A percentile compares a stretch with the other conserved stretches of the same genome.
Evolutionary conservation across 495 filamentous ascomycete genomes (phyloP).

Genomic region (Podospora didyma): DNA sequence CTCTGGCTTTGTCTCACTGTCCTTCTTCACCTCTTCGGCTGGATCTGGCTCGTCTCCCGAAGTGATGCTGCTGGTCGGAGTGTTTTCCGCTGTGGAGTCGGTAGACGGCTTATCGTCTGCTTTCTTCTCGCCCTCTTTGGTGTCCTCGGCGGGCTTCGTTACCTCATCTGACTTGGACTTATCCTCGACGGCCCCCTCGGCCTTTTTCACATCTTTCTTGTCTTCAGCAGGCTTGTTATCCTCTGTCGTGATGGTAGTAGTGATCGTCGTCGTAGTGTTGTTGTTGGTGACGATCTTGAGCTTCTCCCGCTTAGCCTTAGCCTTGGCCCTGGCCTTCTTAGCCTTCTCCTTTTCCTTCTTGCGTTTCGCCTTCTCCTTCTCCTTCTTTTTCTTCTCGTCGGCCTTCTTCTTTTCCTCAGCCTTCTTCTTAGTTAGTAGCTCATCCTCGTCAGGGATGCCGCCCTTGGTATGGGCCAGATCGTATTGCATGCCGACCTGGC

Average conservation of each 20-base stretch:
- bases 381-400: constrained; percentile 19
- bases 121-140: constrained; percentile 12
- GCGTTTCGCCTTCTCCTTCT: constrained; percentile 30
- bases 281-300: constrained; percentile 4
- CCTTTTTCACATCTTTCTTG: constrained; percentile 13
- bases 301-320: constrained; percentile 4
- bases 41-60: neutral
- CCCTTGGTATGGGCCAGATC: constrained; percentile 67
- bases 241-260: neutral
- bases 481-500: constrained; percentile 67
- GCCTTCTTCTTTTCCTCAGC: constrained; percentile 24
- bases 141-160: constrained; percentile 5
- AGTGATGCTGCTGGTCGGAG: no score
- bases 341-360: constrained; percentile 45
- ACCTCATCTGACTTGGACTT: constrained; percentile 10
- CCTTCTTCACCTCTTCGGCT: constrained; percentile 3
- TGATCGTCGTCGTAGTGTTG: neutral
- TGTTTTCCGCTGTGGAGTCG: no score
- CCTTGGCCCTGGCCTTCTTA: constrained; percentile 28
- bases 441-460: constrained; percentile 64
- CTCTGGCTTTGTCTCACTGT: no score
- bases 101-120: constrained; percentile 12
- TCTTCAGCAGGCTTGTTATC: constrained; percentile 7
- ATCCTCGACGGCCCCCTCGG: constrained; percentile 9
- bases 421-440: constrained; percentile 49